Evolutionary conservation across 805 yeast species (phyloP), one percentile per base, ranked within the genome.

Genomic region (Wickerhamomyces alni): DNA sequence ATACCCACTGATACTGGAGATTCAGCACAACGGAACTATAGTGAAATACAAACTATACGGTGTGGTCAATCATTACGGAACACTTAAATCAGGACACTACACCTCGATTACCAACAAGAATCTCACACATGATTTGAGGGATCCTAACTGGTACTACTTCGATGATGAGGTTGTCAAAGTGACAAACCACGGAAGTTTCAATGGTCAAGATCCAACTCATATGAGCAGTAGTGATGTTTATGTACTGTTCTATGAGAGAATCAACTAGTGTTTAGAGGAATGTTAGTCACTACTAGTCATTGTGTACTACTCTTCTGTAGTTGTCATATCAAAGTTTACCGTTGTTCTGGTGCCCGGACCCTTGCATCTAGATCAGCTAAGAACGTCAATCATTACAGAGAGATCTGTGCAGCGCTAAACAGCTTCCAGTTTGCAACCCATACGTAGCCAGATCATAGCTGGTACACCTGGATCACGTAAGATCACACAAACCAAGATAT

Each of bases 21-120:
- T 80, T 43, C 64, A 65, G 24, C 61, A 69, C 18, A 59, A 63
- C 28, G 66, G 60, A n/a, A 41, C 52, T 17, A 56, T 34, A 19
- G 51, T 52, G 29, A 66, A 60, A 22, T 84, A 82, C 54, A 72
- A 66, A 44, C 59, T 84, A 28, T 69, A 69, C 40, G 85, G 84
- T 1, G 67, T 82, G 44, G 79, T 84, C 4, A 83, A 82, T 52
- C 94, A 84, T 55, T 67, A 70, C 41, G 93, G 94, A 2, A 74
- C 74, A 32, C 62, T 82, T 39, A 73, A 76, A 42, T 77, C 85
- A 36, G 94, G 94, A 0, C 94, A 84, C 57, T 84, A 84, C 53
- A 84, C 89, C 1, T 67, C 87, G 0, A 59, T 81, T 34, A 79
- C 81, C 3, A 74, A 79, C 49, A 80, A 62, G 44, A 59, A 57